Base-by-base conservation (phyloP, 2,329 filamentous ascomycete genomes). In the Phialocephala subalpina region DNA sequence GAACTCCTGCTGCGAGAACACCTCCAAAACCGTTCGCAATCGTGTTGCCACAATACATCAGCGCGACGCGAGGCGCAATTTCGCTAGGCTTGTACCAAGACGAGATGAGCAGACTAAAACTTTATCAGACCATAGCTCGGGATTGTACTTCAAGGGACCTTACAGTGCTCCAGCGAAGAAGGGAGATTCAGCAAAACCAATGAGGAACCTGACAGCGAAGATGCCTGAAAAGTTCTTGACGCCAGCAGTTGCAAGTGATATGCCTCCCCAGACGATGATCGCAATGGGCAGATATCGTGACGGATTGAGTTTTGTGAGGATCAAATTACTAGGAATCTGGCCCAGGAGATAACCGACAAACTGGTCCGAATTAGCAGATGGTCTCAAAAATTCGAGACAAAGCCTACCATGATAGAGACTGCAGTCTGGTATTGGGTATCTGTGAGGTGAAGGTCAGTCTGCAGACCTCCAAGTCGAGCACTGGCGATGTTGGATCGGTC, bases 101-200 rank as follows among this genome's bases (percentile, higher is more conserved):
- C 6, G 76, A 79, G 38, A 56, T 45, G 36, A 59, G 56, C 85
- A 85, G 68, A 82, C 85, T 0, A 82, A 83, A 0, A 70, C 67
- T 63, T 75, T 72, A 47, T 71, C 68, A 45, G 71, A 70, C 73
- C 73, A 5, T 7, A 45, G n/a, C 40, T 45, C 40, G 40, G 9
- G 20, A 3, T 3, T 40, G n/a, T 9, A 35, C 1, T 8, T 25
- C 20, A 29, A 29, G 25, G 42, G 14, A 55, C 82, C 63, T 45
- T 82, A 81, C 1, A 84, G 74, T 0, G 81, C 82, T 0, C 82
- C 82, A 0, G 83, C 82, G 27, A 85, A 85, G 68, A 82, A 85
- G 0, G 83, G 83, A 0, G 72, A 68, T 63, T 75, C 74, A 49
- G 72, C 68, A 42, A 72, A 71, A 3, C 74, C 74, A 1, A 75